A percentile compares a stretch with the other conserved stretches of the same genome.
Evolutionary conservation across 2,329 filamentous ascomycete species (phyloP).

Genomic region (Aciculosporium take): DNA sequence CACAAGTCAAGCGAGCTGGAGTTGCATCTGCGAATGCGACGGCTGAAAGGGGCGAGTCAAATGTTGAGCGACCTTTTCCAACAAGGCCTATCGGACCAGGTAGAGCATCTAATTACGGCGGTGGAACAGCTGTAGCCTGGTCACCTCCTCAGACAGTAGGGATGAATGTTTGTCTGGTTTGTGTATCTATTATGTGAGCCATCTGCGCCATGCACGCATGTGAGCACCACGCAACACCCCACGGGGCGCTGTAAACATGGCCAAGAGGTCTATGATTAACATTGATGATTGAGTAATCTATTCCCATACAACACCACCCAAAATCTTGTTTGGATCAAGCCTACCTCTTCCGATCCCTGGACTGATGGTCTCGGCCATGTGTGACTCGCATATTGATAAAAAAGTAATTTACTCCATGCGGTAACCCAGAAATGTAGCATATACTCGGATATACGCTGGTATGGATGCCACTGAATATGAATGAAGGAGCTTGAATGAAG

Average conservation of each 20-base stretch:
- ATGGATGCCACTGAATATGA: conserved; percentile 2
- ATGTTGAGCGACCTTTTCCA: conserved; percentile 29
- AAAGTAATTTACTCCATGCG: conserved; percentile 4
- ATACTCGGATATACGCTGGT: conserved; percentile 1
- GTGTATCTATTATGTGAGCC: conserved; percentile 1
- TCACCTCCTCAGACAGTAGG: not conserved
- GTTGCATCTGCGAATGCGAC: conserved; percentile 49
- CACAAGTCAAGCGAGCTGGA: conserved; percentile 71
- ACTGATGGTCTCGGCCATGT: not conserved
- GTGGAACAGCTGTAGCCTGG: conserved; percentile 43
- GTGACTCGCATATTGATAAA: not conserved
- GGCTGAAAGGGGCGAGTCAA: conserved; percentile 36
- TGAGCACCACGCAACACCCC: not conserved
- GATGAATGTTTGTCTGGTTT: not conserved
- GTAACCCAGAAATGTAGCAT: conserved; percentile 7
- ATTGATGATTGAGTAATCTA: not conserved
- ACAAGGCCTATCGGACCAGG: conserved; percentile 21
- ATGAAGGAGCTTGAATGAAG: not conserved
- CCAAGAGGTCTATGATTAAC: not conserved
- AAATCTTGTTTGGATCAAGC: not conserved
- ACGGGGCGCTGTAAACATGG: not conserved
- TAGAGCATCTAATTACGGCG: conserved; percentile 38
- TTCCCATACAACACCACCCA: not conserved
- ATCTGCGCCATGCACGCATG: not conserved
- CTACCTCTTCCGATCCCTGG: not conserved